These are phyloP conservation scores for Picea engelmannii DNA, from an alignment of 83 land plant genomes.

Conservation along the genomic window DNA sequence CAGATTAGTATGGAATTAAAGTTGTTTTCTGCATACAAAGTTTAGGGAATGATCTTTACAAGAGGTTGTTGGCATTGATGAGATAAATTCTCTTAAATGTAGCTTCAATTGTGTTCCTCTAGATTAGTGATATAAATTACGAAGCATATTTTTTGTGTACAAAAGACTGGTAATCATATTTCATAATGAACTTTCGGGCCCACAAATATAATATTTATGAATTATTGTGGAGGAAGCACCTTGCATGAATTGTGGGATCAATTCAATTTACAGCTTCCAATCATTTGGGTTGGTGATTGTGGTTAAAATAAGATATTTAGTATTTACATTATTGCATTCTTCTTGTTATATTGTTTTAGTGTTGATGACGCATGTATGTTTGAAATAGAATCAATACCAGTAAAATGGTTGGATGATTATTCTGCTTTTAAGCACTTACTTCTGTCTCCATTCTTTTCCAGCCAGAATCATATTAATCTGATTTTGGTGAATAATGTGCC, in stretches of 20 bases:
- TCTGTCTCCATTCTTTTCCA: conserved; percentile 31
- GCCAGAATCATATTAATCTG: conserved; percentile 96
- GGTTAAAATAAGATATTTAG: background rate
- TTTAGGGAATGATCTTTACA: conserved; percentile 2
- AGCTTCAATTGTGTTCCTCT: background rate
- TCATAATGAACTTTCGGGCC: background rate
- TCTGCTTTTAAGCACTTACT: background rate
- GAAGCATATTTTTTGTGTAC: background rate
- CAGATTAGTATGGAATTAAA: background rate
- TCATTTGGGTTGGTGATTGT: background rate
- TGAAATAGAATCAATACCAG: background rate
- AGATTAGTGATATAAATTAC: background rate
- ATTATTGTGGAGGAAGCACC: conserved; percentile 2
- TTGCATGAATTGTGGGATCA: background rate
- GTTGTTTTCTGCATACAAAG: background rate
- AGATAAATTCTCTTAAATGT: no score
- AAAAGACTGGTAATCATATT: background rate
- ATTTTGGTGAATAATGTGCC: conserved; percentile 97
- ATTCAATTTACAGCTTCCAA: background rate
- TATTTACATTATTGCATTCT: background rate
- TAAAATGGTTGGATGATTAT: conserved; percentile 1
- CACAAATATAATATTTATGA: background rate
- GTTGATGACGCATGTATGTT: background rate
- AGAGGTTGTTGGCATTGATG: background rate
- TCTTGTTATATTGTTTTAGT: background rate